Base-by-base conservation (phyloP, 805 yeast genomes). In the Hanseniaspora hatyaiensis region DNA sequence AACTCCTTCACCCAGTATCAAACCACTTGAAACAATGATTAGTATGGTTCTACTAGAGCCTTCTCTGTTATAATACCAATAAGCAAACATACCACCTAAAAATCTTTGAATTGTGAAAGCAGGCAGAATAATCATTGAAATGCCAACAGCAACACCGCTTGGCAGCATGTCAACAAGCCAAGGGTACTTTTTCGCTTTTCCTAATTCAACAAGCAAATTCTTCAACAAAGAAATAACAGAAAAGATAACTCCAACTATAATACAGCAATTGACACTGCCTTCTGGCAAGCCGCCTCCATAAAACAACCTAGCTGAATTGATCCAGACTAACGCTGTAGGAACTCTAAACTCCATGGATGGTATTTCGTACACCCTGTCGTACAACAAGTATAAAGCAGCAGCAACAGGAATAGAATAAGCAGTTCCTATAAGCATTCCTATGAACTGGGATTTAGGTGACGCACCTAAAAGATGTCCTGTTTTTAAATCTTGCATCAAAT, bases 321-420 rank as follows among this genome's bases (percentile, higher is more conserved):
- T 80, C 98, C 98, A 89, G 19, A 89, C 86, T 3, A 86, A 76
- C 0, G 97, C 96, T 0, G 98, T 92, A 3, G 98, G 98, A 30
- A 92, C 77, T 50, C 96, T 71, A 61, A 85, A 89, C 45, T 78
- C 70, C 16, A 73, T 66, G 50, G 84, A 84, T 0, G 98, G 98
- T 36, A 89, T 85, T 49, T 77, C 79, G 64, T 92, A 92, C 4
- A 86, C 85, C 4, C 71, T 53, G 58, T 84, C 82, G 70, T 92
- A 89, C 23, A 85, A 73, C 49, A 75, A 72, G 71, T 89, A 89
- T 75, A 92, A 83, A 32, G 83, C 59, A 2, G 94, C 74, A 44
- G 95, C 82, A 38, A 88, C 65, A 5, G 87, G 56, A 5, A 85
- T 77, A 1, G 96, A 85, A 77, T 86, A 92, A 0, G 76, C 53